Evolutionary conservation across 2,329 filamentous ascomycete genomes (phyloP), one percentile per base, ranked within the genome.

Genomic region (Pezicula neosporulosa): DNA sequence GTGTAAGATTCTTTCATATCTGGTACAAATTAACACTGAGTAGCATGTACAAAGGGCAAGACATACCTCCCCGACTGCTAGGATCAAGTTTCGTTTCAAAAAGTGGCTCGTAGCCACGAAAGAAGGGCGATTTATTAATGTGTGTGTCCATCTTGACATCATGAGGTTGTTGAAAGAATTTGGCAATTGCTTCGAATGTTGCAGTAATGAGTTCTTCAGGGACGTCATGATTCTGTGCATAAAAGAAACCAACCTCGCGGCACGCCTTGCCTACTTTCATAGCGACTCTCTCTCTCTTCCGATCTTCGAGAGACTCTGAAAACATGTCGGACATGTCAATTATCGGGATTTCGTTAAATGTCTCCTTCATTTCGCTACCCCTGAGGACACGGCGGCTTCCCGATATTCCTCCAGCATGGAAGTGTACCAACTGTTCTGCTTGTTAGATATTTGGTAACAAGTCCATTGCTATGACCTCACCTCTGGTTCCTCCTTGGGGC

Each of bases 221-320:
- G 5, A 71, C 66, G 0, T 68, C 68, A 46, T 71, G 66, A 33
- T 72, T 71, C 44, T 65, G 64, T 44, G 72, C 60, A 49, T 73
- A 73, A 56, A 74, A 73, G 57, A 74, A 74, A 0, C 71, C 71
- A 10, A 45, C 43, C n/a, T 48, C 37, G 15, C 33, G 33, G 30
- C 19, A 21, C 7, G 46, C 46, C 33, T 48, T 48, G 9, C 30
- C 33, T 7, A 48, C 21, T 30, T 48, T n/a, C n/a, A n/a, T n/a
- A n/a, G n/a, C 46, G 5, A 7, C 30, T 38, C 28, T 33, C 4
- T 38, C 46, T 15, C 21, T 24, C 18, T 48, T 38, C 16, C 46
- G 46, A 7, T 38, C 33, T 18, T 38, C 46, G 13, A 41, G 46
- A 15, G 46, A 37, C 28, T 24, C 19, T 10, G 33, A 45, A 33